Evolutionary conservation across 495 filamentous ascomycete species (phyloP).

Genomic region (Daldinia concentrica): DNA sequence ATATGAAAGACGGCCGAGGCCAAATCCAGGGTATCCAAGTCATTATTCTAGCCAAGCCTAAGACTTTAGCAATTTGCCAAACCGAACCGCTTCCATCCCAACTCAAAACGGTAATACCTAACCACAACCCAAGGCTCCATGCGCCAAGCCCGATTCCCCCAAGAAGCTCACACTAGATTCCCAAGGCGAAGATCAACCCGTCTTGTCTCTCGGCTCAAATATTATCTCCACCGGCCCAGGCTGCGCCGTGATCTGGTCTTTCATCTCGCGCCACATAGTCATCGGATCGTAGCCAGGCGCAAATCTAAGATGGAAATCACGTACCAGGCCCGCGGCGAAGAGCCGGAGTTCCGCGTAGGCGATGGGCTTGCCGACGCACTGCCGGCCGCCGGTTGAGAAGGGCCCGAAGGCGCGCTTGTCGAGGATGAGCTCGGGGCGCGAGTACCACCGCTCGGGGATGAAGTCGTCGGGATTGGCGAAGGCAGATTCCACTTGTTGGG

Average conservation of each 20-base stretch:
- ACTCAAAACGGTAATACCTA: neutral
- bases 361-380: constrained; percentile 9
- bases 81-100: neutral
- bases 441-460: constrained; percentile 55
- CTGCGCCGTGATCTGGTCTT: constrained; percentile 10
- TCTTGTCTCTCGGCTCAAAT: neutral
- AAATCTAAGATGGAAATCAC: neutral
- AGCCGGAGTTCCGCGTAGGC: constrained; percentile 8
- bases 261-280: constrained; percentile 13
- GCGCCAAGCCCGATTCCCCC: neutral
- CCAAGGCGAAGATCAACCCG: too few species aligned
- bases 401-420: constrained; percentile 48
- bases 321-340: neutral
- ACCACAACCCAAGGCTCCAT: neutral
- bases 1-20: neutral
- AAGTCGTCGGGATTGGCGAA: constrained; percentile 52
- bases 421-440: constrained; percentile 50
- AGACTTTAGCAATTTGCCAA: neutral
- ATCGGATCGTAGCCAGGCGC: neutral
- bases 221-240: neutral
- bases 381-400: constrained; percentile 40
- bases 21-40: neutral
- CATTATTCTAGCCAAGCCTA: neutral
- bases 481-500: neutral
- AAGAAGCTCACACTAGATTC: too few species aligned